phyloP scores from a whole-genome alignment of 1,139 yeast species.

The Meyerozyma sp. region DNA sequence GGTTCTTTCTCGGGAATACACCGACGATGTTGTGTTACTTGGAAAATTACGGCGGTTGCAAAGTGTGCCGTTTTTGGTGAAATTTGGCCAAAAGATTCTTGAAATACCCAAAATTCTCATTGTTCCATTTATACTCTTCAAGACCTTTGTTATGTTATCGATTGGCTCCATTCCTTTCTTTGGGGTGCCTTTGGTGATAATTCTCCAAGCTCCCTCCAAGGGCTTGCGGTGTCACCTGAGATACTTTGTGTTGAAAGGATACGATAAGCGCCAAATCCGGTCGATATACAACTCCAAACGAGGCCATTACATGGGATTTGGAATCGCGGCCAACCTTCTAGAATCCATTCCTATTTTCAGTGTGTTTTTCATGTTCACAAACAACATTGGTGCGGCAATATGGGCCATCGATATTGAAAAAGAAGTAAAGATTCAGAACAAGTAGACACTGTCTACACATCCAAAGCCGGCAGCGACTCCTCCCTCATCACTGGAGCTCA shows the following conservation, averaged over 20 bases:
- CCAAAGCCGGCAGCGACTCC: constrained; percentile 99
- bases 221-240: constrained; percentile 54
- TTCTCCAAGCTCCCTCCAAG: constrained; percentile 54
- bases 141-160: constrained; percentile 24
- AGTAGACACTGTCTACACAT: constrained; percentile 74
- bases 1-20: constrained; percentile 45
- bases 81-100: constrained; percentile 17
- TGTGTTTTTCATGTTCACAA: constrained; percentile 58
- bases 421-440: constrained; percentile 28
- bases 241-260: constrained; percentile 58
- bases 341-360: constrained; percentile 61
- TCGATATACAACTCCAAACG: constrained; percentile 22
- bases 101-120: constrained; percentile 20
- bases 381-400: constrained; percentile 56
- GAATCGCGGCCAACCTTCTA: constrained; percentile 50
- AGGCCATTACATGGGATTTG: constrained; percentile 45
- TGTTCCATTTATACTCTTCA: constrained; percentile 21
- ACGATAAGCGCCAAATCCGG: constrained; percentile 33
- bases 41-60: constrained; percentile 37
- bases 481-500: constrained; percentile 86
- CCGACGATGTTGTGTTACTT: constrained; percentile 43
- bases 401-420: constrained; percentile 17
- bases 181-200: constrained; percentile 54
- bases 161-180: constrained; percentile 53
- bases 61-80: constrained; percentile 27